Evolutionary conservation across 495 filamentous ascomycete species (phyloP).

Genomic region (Neurospora sp.): DNA sequence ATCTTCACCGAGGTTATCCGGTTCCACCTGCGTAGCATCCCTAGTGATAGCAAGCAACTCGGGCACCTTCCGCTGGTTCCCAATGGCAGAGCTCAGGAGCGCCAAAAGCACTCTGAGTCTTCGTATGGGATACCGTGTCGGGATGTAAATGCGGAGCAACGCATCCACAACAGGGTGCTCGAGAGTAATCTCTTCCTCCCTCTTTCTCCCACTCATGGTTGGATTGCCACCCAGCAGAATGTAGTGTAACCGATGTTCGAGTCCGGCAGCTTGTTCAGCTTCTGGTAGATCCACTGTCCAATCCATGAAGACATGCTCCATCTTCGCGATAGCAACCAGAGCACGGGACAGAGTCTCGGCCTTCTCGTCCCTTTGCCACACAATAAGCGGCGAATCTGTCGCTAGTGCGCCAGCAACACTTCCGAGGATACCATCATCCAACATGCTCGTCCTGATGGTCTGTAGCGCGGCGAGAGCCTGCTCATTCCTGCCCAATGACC

Average conservation of each 20-base stretch:
- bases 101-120: constrained; percentile 30
- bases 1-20: constrained; percentile 40
- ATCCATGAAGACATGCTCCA: constrained; percentile 34
- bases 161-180: constrained; percentile 28
- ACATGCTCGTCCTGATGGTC: constrained; percentile 31
- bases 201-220: constrained; percentile 2
- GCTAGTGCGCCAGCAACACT: constrained; percentile 24
- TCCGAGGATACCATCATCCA: constrained; percentile 36
- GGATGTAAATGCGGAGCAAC: constrained; percentile 32
- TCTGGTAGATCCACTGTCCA: constrained; percentile 35
- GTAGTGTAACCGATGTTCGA: constrained; percentile 40
- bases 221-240: constrained; percentile 20
- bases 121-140: constrained; percentile 33
- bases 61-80: constrained; percentile 16
- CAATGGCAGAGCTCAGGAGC: constrained; percentile 28
- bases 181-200: constrained; percentile 17
- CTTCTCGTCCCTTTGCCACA: constrained; percentile 31
- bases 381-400: constrained; percentile 21
- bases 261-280: constrained; percentile 34
- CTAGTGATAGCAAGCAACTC: constrained; percentile 30
- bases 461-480: constrained; percentile 36
- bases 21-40: constrained; percentile 23
- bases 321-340: constrained; percentile 34
- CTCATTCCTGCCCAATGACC: constrained; percentile 23
- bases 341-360: constrained; percentile 34